phyloP scores from a whole-genome alignment of 495 filamentous ascomycete genomes.

The Neurospora sp. region DNA sequence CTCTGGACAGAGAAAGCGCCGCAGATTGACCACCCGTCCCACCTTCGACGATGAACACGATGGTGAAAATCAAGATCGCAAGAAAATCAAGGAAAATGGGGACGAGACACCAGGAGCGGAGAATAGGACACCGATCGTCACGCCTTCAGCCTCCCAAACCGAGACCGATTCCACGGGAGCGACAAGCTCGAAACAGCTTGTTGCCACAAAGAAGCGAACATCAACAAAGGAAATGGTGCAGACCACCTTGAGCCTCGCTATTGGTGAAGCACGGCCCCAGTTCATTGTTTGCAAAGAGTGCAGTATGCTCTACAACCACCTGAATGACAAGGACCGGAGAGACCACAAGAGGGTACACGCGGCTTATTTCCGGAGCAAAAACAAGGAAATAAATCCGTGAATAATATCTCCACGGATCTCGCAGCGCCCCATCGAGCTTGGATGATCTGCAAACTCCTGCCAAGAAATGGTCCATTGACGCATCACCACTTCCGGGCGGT shows the following conservation, averaged over 20 bases:
- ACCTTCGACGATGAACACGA: neutral
- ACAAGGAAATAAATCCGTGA: neutral
- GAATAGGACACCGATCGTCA: neutral
- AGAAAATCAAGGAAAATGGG: neutral
- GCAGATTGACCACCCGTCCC: conserved; percentile 28
- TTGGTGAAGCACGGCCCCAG: conserved; percentile 19
- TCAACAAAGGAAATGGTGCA: conserved; percentile 26
- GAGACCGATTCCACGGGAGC: neutral
- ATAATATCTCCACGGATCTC: neutral
- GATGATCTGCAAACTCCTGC: neutral
- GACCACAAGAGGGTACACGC: conserved; percentile 32
- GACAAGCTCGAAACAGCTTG: neutral
- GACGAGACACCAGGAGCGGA: neutral
- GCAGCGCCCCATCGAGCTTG: neutral
- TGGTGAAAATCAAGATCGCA: neutral
- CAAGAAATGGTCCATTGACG: neutral
- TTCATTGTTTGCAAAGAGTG: conserved; percentile 38
- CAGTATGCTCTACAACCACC: conserved; percentile 36
- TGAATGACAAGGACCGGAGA: conserved; percentile 35
- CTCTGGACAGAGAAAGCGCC: conserved; percentile 13
- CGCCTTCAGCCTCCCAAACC: neutral
- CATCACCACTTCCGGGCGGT: neutral
- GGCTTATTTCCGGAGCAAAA: conserved; percentile 9
- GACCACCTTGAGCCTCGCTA: conserved; percentile 32
- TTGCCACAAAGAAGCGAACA: neutral